Evolutionary conservation across 2,329 filamentous ascomycete species (phyloP).

Genomic region (Colletotrichum siamense): DNA sequence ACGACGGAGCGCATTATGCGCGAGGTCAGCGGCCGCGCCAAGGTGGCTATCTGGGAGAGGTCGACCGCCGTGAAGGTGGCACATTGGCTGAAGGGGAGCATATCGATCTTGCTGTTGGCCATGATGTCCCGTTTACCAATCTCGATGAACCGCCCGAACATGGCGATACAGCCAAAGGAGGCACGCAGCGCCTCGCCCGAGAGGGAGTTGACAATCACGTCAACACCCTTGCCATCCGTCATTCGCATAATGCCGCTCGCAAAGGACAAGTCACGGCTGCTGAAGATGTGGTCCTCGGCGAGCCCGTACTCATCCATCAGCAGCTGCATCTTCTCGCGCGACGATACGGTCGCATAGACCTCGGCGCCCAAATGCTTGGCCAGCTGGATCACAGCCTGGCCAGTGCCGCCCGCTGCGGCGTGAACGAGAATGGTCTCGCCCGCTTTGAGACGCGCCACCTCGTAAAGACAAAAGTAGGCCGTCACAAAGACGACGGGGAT

Average conservation of each 20-base stretch:
- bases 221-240: slow-evolving; percentile 31
- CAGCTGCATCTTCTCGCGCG: slow-evolving; percentile 32
- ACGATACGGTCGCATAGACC: slow-evolving; percentile 37
- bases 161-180: slow-evolving; percentile 44
- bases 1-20: slow-evolving; percentile 8
- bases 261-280: slow-evolving; percentile 32
- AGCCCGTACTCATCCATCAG: slow-evolving; percentile 29
- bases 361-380: slow-evolving; percentile 32
- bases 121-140: slow-evolving; percentile 44
- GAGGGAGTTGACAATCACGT: slow-evolving; percentile 40
- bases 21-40: slow-evolving; percentile 20
- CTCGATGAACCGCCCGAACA: slow-evolving; percentile 45
- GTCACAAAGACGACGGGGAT: slow-evolving; percentile 39
- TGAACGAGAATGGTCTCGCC: slow-evolving; percentile 32
- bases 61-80: slow-evolving; percentile 40
- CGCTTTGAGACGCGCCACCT: slow-evolving; percentile 31
- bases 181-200: slow-evolving; percentile 40
- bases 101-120: slow-evolving; percentile 42
- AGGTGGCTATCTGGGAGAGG: slow-evolving; percentile 23
- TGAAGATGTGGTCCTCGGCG: slow-evolving; percentile 33
- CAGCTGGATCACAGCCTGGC: slow-evolving; percentile 30
- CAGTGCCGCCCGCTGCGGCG: slow-evolving; percentile 30
- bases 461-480: slow-evolving; percentile 34
- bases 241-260: slow-evolving; percentile 25
- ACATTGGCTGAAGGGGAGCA: slow-evolving; percentile 47